Conservation (phyloP, 139 green algal genomes). For the Chlorella ohadii region DNA sequence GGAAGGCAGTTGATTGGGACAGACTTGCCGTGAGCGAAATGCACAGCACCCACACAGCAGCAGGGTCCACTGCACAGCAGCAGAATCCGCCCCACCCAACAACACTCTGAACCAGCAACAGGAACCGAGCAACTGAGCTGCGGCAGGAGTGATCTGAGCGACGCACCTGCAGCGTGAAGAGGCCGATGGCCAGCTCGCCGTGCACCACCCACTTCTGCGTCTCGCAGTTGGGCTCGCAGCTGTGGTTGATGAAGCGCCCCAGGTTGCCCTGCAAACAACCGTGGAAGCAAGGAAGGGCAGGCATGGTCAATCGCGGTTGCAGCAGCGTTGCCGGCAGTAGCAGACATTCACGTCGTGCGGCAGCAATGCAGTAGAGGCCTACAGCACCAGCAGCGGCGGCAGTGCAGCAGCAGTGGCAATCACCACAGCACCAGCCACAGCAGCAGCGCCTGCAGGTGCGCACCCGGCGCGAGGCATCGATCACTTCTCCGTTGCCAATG, state of each 20-base stretch:
- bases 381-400: not conserved
- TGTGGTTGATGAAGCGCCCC: conserved; percentile 98
- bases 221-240: conserved; percentile 97
- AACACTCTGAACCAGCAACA: no score
- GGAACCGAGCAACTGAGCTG: no score
- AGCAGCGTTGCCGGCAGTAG: not conserved
- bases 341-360: no score
- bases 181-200: conserved; percentile 96
- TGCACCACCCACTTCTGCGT: conserved; percentile 98
- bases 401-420: no score
- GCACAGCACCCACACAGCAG: no score
- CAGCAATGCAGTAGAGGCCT: no score
- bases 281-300: not conserved
- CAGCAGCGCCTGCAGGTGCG: not conserved
- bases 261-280: conserved; percentile 81
- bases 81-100: no score
- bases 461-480: conserved; percentile 91
- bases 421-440: not conserved
- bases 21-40: no score
- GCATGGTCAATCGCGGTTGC: not conserved
- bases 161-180: conserved; percentile 78
- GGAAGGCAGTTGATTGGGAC: not conserved
- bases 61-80: no score
- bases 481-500: conserved; percentile 95
- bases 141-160: no score